Conservation (phyloP, 495 filamentous ascomycete species). For the Aspergillus cristatus region DNA sequence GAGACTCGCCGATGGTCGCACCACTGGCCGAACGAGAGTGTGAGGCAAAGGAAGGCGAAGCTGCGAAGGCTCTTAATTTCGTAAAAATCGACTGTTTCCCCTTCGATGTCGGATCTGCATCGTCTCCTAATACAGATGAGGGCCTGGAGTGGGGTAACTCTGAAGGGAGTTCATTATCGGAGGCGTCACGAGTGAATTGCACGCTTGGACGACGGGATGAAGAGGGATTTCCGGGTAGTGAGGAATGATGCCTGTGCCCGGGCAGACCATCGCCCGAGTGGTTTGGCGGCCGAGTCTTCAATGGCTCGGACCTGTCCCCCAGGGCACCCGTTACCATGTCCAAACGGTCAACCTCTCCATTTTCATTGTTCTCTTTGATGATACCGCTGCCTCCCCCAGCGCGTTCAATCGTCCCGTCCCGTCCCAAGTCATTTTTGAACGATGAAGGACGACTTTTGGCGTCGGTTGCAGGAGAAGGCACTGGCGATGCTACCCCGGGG, state of each 20-base stretch:
- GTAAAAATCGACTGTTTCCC: constrained; percentile 57
- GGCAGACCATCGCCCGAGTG: constrained; percentile 16
- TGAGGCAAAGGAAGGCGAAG: constrained; percentile 26
- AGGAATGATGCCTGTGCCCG: constrained; percentile 20
- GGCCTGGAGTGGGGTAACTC: constrained; percentile 41
- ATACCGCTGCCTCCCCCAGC: background rate
- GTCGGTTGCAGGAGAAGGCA: constrained; percentile 18
- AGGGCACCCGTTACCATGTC: no score
- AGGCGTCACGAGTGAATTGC: constrained; percentile 51
- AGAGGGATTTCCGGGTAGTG: constrained; percentile 27
- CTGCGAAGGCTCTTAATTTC: constrained; percentile 53
- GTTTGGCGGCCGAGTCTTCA: constrained; percentile 20
- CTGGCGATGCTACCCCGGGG: constrained; percentile 21
- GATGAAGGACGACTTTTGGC: no score
- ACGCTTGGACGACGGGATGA: constrained; percentile 49
- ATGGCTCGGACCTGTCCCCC: constrained; percentile 12
- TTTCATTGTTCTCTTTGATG: constrained; percentile 3
- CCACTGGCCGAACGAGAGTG: constrained; percentile 38
- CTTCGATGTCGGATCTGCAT: constrained; percentile 39
- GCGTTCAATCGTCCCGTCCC: constrained; percentile 2
- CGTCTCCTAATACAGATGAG: constrained; percentile 49
- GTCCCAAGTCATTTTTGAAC: constrained; percentile 5
- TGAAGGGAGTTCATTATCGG: constrained; percentile 27
- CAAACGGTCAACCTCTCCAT: no score
- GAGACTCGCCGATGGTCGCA: constrained; percentile 25